These are phyloP conservation scores for Colletotrichum spinosum DNA, from an alignment of 2,329 filamentous ascomycete genomes.

Conservation along the genomic window DNA sequence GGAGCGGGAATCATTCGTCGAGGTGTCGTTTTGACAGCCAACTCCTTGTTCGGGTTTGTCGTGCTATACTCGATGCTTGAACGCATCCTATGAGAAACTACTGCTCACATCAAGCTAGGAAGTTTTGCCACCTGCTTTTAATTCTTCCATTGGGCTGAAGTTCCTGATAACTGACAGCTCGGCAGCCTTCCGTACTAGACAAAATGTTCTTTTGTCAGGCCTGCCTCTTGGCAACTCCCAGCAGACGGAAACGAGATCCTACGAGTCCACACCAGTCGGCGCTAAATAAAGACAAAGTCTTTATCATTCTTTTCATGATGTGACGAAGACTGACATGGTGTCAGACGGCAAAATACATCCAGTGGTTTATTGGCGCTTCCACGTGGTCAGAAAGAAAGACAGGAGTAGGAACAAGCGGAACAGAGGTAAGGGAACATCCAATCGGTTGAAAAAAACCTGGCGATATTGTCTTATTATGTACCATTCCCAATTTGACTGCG, in stretches of 20 bases:
- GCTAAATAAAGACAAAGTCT: not conserved
- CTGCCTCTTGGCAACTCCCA: constrained; percentile 1
- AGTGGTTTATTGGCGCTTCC: not conserved
- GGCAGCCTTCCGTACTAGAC: not conserved
- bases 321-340: no score
- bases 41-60: no score
- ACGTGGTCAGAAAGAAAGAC: not conserved
- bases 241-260: constrained; percentile 2
- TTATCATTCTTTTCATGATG: not conserved
- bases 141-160: not conserved
- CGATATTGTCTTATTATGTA: not conserved
- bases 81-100: not conserved
- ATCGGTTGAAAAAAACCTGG: not conserved
- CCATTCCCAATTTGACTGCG: not conserved
- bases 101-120: not conserved
- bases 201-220: not conserved
- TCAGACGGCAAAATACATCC: not conserved
- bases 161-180: constrained; percentile 4
- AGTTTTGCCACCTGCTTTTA: not conserved
- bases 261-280: not conserved
- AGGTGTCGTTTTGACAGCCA: no score
- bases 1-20: no score
- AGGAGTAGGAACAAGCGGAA: not conserved
- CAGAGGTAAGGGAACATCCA: not conserved
- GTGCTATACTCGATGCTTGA: not conserved